A percentile compares a stretch with the other conserved stretches of the same genome.
Evolutionary conservation across 139 green algal genomes (phyloP).

Genomic region (Chlorokybus atmophyticus): DNA sequence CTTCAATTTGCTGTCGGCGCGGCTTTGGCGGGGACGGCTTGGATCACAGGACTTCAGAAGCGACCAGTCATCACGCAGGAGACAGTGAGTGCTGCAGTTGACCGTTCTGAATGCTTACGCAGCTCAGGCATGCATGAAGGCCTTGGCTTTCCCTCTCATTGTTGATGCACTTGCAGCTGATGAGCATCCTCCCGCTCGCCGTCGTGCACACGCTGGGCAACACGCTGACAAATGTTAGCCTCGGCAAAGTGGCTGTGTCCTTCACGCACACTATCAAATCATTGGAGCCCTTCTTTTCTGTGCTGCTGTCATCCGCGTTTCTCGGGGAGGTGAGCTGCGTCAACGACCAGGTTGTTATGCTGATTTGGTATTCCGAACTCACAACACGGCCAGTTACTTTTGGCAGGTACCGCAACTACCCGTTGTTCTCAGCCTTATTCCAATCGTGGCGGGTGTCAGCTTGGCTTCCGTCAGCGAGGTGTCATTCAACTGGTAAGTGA

Average conservation of each 20-base stretch:
- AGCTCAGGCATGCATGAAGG: background rate
- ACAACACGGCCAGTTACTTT: too few relatives aligned
- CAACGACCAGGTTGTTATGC: too few relatives aligned
- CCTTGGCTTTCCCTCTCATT: background rate
- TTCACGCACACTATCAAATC: slow-evolving; percentile 99
- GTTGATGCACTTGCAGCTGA: slow-evolving; percentile 26
- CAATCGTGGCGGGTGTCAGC: slow-evolving; percentile 81
- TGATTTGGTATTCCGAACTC: too few relatives aligned
- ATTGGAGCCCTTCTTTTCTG: slow-evolving; percentile 90
- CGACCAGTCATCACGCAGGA: slow-evolving; percentile 37
- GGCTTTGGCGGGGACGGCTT: slow-evolving; percentile 50
- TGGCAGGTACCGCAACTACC: slow-evolving; percentile 37
- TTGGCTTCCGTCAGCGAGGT: slow-evolving; percentile 65
- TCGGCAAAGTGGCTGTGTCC: slow-evolving; percentile 87
- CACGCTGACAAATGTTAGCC: slow-evolving; percentile 86
- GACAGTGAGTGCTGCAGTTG: background rate
- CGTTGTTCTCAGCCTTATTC: slow-evolving; percentile 64
- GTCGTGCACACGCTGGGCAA: slow-evolving; percentile 92
- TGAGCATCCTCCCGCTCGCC: slow-evolving; percentile 75
- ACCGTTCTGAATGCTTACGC: background rate
- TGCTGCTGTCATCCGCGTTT: slow-evolving; percentile 71
- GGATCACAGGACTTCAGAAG: slow-evolving; percentile 52
- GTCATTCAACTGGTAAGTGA: slow-evolving; percentile 71
- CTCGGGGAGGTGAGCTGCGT: slow-evolving; percentile 51
- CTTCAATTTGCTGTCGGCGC: slow-evolving; percentile 66